Conservation (phyloP, 2,329 filamentous ascomycete species). For the Teratosphaeria destructans region DNA sequence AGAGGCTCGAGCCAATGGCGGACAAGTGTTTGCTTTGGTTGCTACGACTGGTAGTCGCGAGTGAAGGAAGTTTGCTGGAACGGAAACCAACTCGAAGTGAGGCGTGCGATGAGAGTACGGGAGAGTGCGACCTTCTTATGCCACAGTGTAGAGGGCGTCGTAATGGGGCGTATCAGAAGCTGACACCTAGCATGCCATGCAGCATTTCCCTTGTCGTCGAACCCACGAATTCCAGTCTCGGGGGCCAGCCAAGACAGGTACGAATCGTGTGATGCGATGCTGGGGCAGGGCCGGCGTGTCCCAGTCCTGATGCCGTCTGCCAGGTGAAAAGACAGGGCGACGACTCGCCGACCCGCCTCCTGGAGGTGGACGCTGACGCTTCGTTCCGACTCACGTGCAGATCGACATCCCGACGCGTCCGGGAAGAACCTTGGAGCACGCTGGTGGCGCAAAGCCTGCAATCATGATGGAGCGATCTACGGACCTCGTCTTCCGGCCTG, state of each 20-base stretch:
- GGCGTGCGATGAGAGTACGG: neutral
- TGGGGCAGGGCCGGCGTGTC: neutral
- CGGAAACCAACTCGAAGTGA: neutral
- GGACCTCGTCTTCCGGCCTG: neutral
- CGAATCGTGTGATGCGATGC: neutral
- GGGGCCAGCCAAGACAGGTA: neutral
- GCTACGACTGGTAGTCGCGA: neutral
- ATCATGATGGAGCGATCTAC: neutral
- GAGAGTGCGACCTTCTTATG: conserved; percentile 1
- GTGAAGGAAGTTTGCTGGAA: neutral
- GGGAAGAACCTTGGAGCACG: neutral
- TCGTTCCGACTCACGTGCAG: neutral
- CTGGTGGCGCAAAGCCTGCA: neutral
- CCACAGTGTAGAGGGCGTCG: neutral
- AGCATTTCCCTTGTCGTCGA: neutral
- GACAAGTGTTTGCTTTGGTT: neutral
- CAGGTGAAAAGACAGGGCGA: neutral
- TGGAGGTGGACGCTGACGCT: neutral
- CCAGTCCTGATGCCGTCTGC: neutral
- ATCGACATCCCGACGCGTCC: neutral
- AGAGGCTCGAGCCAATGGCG: neutral
- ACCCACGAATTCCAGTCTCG: neutral
- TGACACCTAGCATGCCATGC: neutral
- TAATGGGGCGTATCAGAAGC: conserved; percentile 2
- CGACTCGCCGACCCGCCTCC: neutral